Evolutionary conservation across 2,329 filamentous ascomycete species (phyloP).

Genomic region (Clathrospora elynae): DNA sequence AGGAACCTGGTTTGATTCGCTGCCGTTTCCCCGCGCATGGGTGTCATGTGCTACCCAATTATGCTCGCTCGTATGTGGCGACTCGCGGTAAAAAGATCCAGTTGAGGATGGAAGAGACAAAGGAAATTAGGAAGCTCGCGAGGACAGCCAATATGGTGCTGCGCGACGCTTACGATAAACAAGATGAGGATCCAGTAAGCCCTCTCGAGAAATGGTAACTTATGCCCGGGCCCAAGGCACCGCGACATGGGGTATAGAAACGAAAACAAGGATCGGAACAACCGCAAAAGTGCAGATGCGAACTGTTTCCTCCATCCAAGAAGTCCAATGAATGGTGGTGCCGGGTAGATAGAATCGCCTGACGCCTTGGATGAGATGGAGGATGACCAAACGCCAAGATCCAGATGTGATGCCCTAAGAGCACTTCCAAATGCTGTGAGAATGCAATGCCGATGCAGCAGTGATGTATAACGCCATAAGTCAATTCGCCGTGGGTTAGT

Average conservation of each 20-base stretch:
- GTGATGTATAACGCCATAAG: slow-evolving; percentile 45
- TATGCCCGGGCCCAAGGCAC: slow-evolving; percentile 25
- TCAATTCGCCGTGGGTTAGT: slow-evolving; percentile 43
- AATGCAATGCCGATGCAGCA: slow-evolving; percentile 40
- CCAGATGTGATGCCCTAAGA: no score
- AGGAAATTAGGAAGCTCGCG: slow-evolving; percentile 42
- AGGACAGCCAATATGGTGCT: slow-evolving; percentile 35
- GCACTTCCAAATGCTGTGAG: slow-evolving; percentile 43
- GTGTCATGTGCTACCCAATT: no score
- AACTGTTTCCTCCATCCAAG: slow-evolving; percentile 29
- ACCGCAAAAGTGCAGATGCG: slow-evolving; percentile 24
- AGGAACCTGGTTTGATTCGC: no score
- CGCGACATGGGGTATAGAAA: slow-evolving; percentile 40
- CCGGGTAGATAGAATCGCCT: slow-evolving; percentile 42
- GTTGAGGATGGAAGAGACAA: slow-evolving; percentile 45
- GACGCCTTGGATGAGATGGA: slow-evolving; percentile 40
- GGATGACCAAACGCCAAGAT: slow-evolving; percentile 42
- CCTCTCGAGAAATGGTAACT: slow-evolving; percentile 33
- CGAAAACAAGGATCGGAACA: slow-evolving; percentile 33
- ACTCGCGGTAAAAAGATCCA: no score
- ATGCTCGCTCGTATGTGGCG: no score
- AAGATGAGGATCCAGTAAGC: slow-evolving; percentile 37
- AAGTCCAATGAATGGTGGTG: slow-evolving; percentile 31
- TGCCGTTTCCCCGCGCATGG: no score
- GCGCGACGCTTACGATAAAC: slow-evolving; percentile 31